A percentile compares a stretch with the other conserved stretches of the same genome.
These are phyloP conservation scores for Fusarium pseudocircinatum DNA, from an alignment of 2,329 filamentous ascomycete species.

Conservation along the genomic window DNA sequence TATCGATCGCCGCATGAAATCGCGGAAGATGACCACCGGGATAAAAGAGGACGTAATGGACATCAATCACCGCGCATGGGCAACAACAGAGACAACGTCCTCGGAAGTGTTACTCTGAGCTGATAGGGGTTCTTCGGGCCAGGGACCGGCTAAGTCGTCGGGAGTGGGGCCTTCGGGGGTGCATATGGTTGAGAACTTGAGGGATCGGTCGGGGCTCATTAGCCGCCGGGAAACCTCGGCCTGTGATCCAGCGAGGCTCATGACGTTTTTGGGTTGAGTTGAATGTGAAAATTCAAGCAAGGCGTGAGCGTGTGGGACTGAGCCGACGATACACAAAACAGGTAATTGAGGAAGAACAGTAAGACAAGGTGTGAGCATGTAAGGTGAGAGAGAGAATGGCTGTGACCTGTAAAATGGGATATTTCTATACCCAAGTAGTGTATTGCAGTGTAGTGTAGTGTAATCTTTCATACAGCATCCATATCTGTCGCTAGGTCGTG, in stretches of 20 bases:
- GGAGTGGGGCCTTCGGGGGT: conserved; percentile 9
- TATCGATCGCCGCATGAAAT: conserved; percentile 22
- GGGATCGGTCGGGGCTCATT: conserved; percentile 16
- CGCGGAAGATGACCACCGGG: conserved; percentile 35
- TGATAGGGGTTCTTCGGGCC: conserved; percentile 31
- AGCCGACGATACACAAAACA: background rate
- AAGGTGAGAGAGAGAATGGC: conserved; percentile 4
- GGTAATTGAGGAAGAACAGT: background rate
- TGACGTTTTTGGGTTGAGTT: conserved; percentile 11
- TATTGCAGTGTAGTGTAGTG: background rate
- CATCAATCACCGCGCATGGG: conserved; percentile 40
- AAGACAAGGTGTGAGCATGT: background rate
- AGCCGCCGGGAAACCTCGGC: conserved; percentile 40
- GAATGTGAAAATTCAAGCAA: conserved; percentile 9
- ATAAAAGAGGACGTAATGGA: conserved; percentile 32
- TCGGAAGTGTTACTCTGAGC: background rate
- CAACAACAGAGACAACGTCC: background rate
- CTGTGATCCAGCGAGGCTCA: conserved; percentile 30
- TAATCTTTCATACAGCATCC: conserved; percentile 4
- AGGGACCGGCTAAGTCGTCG: conserved; percentile 33
- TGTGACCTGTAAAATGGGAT: conserved; percentile 7
- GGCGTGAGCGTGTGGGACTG: conserved; percentile 3
- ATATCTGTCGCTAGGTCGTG: background rate
- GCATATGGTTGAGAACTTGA: background rate
- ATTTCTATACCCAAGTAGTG: conserved; percentile 5